Base-by-base conservation (phyloP, 1,139 yeast species). In the Yamadazyma atmosphaerica region DNA sequence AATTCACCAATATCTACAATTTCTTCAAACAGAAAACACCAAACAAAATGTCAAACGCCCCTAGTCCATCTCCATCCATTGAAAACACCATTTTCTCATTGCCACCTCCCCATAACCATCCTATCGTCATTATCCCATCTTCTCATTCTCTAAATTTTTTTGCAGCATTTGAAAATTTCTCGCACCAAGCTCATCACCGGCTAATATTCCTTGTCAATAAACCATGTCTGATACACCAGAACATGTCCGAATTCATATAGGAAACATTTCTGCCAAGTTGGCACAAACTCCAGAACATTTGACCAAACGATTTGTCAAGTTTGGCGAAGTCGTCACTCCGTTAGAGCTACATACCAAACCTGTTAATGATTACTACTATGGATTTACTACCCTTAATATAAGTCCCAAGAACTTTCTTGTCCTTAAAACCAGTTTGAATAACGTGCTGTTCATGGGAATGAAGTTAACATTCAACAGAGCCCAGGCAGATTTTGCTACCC, bases 361-460 rank as follows among this genome's bases (percentile, higher is more conserved):
- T 38, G 29, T 61, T 44, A 38, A 58, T 23, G 83, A 79, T 35
- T 74, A 68, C 39, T 69, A 71, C 50, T 90, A 81, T 65, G 97
- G 83, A 1, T 88, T 74, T 51, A 59, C 86, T 2, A 79, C 84
- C 9, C 61, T 90, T 58, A 63, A 68, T 9, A 58, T 82, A n/a
- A 62, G 72, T 0, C 65, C 70, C 7, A 63, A 65, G 13, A 61
- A 69, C 21, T 74, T 68, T 42, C 65, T 61, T 1, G 74, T 74
- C 34, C 61, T 90, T 42, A 74, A 74, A 43, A 58, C 64, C 4
- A 66, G 84, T 1, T 73, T 86, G 44, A 75, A 86, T 55, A 94
- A 90, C 16, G 77, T 83, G 1, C 73, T 74, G 29, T 90, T 75
- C 59, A 87, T 86, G 74, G 96, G 95, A 1, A 71, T 82, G 35